Evolutionary conservation across 192 early-diverging fungal species (phyloP).

Genomic region (Linderina pennispora): DNA sequence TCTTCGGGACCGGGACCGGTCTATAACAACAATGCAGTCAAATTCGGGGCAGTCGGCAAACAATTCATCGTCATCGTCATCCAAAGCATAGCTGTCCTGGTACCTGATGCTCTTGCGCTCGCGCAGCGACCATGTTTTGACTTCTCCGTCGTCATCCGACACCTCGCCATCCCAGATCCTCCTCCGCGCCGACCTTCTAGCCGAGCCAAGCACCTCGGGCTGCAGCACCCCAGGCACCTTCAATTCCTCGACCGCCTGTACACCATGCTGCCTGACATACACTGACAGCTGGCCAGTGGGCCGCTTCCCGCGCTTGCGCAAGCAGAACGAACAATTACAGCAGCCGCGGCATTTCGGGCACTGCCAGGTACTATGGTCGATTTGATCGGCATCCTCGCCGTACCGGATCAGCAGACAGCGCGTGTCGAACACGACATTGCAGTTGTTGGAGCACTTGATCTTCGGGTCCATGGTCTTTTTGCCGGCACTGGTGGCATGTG

Average conservation of each 20-base stretch:
- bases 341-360: conserved; percentile 33
- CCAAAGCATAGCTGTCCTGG: too few species aligned
- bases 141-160: too few species aligned
- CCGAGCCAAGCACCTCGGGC: too few species aligned
- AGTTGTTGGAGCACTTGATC: conserved; percentile 21
- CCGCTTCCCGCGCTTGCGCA: conserved; percentile 16
- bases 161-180: too few species aligned
- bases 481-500: conserved; percentile 42
- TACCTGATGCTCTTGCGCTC: too few species aligned
- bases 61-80: too few species aligned
- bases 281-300: conserved; percentile 35
- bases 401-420: conserved; percentile 27
- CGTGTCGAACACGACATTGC: conserved; percentile 26
- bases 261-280: conserved; percentile 20
- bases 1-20: too few species aligned
- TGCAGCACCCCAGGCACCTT: neutral
- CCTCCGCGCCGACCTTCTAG: too few species aligned
- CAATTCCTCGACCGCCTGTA: conserved; percentile 4
- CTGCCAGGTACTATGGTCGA: conserved; percentile 12
- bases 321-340: conserved; percentile 39
- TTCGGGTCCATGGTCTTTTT: conserved; percentile 35
- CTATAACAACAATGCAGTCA: too few species aligned
- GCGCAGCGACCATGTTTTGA: too few species aligned
- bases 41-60: too few species aligned
- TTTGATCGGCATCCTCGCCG: conserved; percentile 16